These are phyloP conservation scores for Cytospora schulzeri DNA, from an alignment of 2,329 filamentous ascomycete species.

Conservation along the genomic window DNA sequence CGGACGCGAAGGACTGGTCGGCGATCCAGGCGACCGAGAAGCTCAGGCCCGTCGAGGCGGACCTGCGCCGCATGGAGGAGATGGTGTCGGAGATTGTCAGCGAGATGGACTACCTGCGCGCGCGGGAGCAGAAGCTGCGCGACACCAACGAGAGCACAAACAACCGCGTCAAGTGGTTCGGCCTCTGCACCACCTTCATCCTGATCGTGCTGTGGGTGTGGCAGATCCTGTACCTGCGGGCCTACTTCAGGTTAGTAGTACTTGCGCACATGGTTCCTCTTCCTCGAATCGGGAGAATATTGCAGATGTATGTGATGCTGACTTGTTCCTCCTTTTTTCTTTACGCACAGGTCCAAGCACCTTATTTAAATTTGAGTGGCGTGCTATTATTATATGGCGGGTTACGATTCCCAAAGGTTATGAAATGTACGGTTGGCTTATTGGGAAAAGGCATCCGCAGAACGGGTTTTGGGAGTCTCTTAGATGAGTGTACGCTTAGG, in stretches of 20 bases:
- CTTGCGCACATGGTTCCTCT: too few species aligned
- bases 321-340: neutral
- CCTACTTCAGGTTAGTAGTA: constrained; percentile 77
- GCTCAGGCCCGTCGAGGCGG: constrained; percentile 94
- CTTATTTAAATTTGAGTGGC: constrained; percentile 54
- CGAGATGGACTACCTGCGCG: constrained; percentile 95
- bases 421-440: constrained; percentile 21
- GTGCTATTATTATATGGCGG: constrained; percentile 24
- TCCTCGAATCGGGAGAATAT: too few species aligned
- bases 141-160: constrained; percentile 99
- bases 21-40: constrained; percentile 96
- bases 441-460: constrained; percentile 20
- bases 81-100: constrained; percentile 82
- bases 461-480: constrained; percentile 20
- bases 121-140: constrained; percentile 88
- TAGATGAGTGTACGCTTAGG: constrained; percentile 22
- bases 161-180: constrained; percentile 98
- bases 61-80: constrained; percentile 90
- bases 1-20: constrained; percentile 97
- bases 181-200: constrained; percentile 89
- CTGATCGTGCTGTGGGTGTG: constrained; percentile 86
- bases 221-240: constrained; percentile 97
- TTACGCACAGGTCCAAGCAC: constrained; percentile 62
- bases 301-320: constrained; percentile 12
- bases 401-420: constrained; percentile 29